Evolutionary conservation across 1,139 yeast species (phyloP), one percentile per base, ranked within the genome.

Genomic region (Suhomyces yuchorum): DNA sequence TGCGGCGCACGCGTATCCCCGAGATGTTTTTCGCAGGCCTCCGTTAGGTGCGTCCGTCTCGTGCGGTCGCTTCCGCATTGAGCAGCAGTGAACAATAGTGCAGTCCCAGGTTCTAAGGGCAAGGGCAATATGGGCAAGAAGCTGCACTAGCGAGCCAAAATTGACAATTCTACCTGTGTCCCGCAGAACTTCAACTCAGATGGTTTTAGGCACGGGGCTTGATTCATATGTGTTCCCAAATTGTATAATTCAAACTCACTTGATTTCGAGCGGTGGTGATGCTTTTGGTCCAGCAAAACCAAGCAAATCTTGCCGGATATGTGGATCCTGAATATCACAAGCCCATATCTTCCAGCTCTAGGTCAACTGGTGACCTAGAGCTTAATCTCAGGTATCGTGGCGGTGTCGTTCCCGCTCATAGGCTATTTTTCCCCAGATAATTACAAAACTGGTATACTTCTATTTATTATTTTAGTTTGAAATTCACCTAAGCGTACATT

Each of bases 401-500:
- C 9, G 26, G 26, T 23, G 26, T 8, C n/a, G n/a, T n/a, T n/a
- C n/a, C n/a, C 7, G 7, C 23, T 20, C 4, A 5, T 22, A 4
- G 39, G 24, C 22, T 37, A 20, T 20, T 37, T 24, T 24, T 15
- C 33, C 28, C 33, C 33, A 37, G 33, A 14, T 22, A 33, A n/a
- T 17, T 15, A 15, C 26, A 37, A 24, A 24, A 9, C 14, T 22
- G 39, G 19, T 24, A 35, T 12, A 23, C 18, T 32, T 40, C 33
- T 30, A 26, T 26, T 40, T 40, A 40, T 32, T 40, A 28, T 40
- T 40, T 33, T 40, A 22, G 43, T 30, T 19, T 24, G 39, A 40
- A 32, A 32, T 40, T 33, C 43, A 40, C 18, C 34, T 40, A 40
- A 33, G 37, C 43, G 37, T 40, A 32, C 37, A 40, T 40, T 28